These are phyloP conservation scores for Furculomyces boomerangus DNA, from an alignment of 371 early-diverging fungal genomes.

Conservation along the genomic window DNA sequence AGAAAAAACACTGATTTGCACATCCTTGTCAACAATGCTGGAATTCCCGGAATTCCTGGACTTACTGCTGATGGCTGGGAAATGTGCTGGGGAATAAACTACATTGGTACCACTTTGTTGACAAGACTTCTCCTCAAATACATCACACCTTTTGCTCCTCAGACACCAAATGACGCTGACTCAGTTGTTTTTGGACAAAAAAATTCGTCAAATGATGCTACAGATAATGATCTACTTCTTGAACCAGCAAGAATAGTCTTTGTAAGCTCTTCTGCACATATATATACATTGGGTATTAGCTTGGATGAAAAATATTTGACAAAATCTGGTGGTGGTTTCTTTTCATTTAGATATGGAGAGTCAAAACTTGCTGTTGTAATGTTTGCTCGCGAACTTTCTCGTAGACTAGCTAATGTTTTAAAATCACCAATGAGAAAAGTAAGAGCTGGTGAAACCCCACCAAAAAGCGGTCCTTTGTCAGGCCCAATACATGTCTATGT, in stretches of 20 bases:
- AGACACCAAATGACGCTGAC: not conserved
- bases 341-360: slow-evolving; percentile 22
- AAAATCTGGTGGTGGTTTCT: slow-evolving; percentile 16
- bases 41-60: slow-evolving; percentile 20
- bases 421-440: not conserved
- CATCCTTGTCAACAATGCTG: slow-evolving; percentile 41
- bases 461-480: not conserved
- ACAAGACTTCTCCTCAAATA: slow-evolving; percentile 22
- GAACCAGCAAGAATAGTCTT: slow-evolving; percentile 20
- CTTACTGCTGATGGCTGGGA: slow-evolving; percentile 33
- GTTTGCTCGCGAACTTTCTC: slow-evolving; percentile 14
- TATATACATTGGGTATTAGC: slow-evolving; percentile 17
- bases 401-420: slow-evolving; percentile 3
- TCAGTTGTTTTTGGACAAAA: not conserved
- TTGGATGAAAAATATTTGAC: slow-evolving; percentile 19
- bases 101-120: slow-evolving; percentile 27
- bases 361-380: slow-evolving; percentile 21
- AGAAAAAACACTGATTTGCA: slow-evolving; percentile 12
- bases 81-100: slow-evolving; percentile 33
- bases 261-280: slow-evolving; percentile 22
- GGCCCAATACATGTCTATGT: slow-evolving; percentile 6
- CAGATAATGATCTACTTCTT: not conserved
- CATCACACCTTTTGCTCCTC: not conserved
- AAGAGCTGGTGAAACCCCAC: not conserved
- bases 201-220: not conserved